Evolutionary conservation across 192 early-diverging fungal species (phyloP).

Genomic region (Podila epigama): DNA sequence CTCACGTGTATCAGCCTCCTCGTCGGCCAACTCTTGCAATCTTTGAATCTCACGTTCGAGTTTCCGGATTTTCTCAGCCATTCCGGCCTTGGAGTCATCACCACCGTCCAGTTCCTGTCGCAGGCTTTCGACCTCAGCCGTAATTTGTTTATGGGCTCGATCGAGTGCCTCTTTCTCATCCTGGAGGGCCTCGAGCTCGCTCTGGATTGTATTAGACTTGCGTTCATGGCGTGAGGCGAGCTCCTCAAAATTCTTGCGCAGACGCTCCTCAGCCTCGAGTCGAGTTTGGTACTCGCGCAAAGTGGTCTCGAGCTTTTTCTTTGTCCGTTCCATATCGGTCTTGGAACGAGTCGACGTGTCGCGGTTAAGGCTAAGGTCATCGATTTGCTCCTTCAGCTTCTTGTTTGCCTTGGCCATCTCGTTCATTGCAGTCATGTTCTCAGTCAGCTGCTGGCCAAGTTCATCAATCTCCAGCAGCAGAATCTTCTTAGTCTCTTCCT

Average conservation of each 20-base stretch:
- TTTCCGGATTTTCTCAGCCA: constrained; percentile 55
- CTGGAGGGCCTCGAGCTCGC: constrained; percentile 47
- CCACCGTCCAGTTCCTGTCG: constrained; percentile 69
- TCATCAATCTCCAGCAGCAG: constrained; percentile 63
- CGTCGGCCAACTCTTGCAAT: constrained; percentile 66
- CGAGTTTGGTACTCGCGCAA: constrained; percentile 37
- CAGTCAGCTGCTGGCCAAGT: constrained; percentile 65
- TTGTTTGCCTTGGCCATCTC: constrained; percentile 61
- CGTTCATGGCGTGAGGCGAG: constrained; percentile 32
- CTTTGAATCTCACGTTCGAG: constrained; percentile 65
- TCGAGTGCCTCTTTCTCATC: constrained; percentile 76
- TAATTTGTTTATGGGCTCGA: constrained; percentile 61
- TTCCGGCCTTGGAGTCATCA: constrained; percentile 54
- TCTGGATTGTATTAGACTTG: constrained; percentile 44
- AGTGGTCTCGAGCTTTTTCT: constrained; percentile 51
- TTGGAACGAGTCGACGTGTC: constrained; percentile 57
- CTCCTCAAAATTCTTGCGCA: constrained; percentile 47
- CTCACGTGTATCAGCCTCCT: constrained; percentile 63
- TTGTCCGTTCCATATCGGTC: constrained; percentile 57
- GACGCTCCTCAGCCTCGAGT: constrained; percentile 27
- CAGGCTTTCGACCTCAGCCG: constrained; percentile 63
- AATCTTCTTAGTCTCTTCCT: constrained; percentile 77
- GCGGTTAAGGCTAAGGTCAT: constrained; percentile 62
- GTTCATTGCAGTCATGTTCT: constrained; percentile 50
- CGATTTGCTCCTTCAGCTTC: constrained; percentile 64